These are phyloP conservation scores for Sphagnum tenellum DNA, from an alignment of 225 moss, liverwort and hornwort genomes.

Conservation along the genomic window DNA sequence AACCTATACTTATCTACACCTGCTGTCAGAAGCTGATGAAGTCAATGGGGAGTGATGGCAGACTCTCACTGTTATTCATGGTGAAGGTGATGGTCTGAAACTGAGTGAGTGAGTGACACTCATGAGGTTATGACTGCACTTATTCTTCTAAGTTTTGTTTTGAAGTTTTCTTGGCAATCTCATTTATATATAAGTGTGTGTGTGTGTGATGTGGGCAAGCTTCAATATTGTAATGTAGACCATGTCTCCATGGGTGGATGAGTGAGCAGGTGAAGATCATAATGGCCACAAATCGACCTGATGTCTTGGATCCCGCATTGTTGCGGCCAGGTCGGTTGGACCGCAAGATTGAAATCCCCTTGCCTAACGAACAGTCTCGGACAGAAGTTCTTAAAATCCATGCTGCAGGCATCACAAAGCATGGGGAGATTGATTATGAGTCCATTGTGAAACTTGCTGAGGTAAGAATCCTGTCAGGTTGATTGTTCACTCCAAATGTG, in stretches of 20 bases:
- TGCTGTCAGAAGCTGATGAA: too few species aligned
- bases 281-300: constrained; percentile 60
- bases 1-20: too few species aligned
- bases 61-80: too few species aligned
- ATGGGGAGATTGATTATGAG: constrained; percentile 39
- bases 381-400: constrained; percentile 49
- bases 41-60: too few species aligned
- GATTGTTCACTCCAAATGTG: too few species aligned
- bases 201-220: background rate
- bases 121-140: too few species aligned
- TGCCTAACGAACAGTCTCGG: constrained; percentile 46
- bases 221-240: background rate
- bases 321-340: constrained; percentile 48
- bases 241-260: background rate
- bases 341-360: constrained; percentile 52
- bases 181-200: background rate
- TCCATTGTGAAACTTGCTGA: too few species aligned
- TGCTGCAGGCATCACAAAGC: constrained; percentile 46
- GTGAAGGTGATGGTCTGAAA: too few species aligned
- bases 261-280: constrained; percentile 48
- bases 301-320: constrained; percentile 47
- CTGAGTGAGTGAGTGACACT: too few species aligned
- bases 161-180: background rate
- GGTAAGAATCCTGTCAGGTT: too few species aligned
- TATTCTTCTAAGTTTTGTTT: too few species aligned